Base-by-base conservation (phyloP, 495 filamentous ascomycete species). In the Neurospora africana region DNA sequence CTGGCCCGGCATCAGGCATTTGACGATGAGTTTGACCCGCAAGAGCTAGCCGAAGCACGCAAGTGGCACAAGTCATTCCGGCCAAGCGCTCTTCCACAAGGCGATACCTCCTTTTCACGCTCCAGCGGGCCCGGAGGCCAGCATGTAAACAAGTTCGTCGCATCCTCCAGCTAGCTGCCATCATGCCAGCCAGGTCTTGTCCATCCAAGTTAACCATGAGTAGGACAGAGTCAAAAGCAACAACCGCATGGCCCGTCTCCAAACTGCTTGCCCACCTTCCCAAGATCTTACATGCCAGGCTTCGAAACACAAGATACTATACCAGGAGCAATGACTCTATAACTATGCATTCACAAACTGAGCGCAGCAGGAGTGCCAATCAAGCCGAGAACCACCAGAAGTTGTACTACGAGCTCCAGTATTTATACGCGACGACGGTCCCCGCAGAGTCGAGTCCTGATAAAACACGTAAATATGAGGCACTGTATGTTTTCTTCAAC, bases 61-160 rank as follows among this genome's bases (percentile, higher is more conserved):
- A 84, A 86, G 78, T 99, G 95, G 95, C 87, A 91, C 40, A 79
- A 84, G 40, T 84, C 84, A 11, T 91, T 97, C 76, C 83, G 87
- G 70, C 77, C 85, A 23, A 84, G 84, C 23, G 85, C 83, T 13
- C 86, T 98, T 43, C 93, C 93, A 39, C 88, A 84, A 70, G 88
- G 90, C 70, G 87, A 89, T 69, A 82, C 95, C 30, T 88, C 85
- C 8, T 98, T 91, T 79, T 92, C 92, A 73, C 87, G 93, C 33
- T 94, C 95, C n/a, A 93, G 92, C 71, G 95, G 95, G 0, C 92
- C 95, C 11, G 95, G 95, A 23, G 95, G 95, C 7, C 95, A 99
- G 78, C 95, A 98, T 82, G 93, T 95, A 61, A 99, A 99, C 81
- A 98, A 97, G 95, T 98, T 84, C 73, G 88, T 84, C 19, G 8